Evolutionary conservation across 2,329 filamentous ascomycete genomes (phyloP).

Genomic region (Aspergillus sp.): DNA sequence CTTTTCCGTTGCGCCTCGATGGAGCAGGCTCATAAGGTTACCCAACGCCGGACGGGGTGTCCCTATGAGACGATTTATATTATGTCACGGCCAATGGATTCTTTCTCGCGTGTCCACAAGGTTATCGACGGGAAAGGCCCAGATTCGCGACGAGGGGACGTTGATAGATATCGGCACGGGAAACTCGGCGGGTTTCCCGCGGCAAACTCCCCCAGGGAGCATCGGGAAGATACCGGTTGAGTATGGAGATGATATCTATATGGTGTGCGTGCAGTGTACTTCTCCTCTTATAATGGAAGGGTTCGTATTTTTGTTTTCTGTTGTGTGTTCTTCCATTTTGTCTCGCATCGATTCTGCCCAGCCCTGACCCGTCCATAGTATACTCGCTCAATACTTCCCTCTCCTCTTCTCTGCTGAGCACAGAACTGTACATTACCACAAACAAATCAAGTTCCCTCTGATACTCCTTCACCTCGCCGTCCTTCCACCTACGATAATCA

Average conservation of each 20-base stretch:
- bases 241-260: conserved; percentile 32
- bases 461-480: conserved; percentile 2
- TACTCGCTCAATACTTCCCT: conserved; percentile 1
- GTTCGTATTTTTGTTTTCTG: conserved; percentile 13
- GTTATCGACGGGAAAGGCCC: conserved; percentile 32
- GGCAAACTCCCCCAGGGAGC: conserved; percentile 27
- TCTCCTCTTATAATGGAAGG: conserved; percentile 23
- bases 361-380: neutral
- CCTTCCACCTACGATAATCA: neutral
- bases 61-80: conserved; percentile 17
- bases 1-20: conserved; percentile 20
- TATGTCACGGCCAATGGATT: conserved; percentile 23
- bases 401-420: neutral
- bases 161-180: conserved; percentile 26
- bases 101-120: conserved; percentile 23
- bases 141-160: conserved; percentile 22
- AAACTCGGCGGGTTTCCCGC: conserved; percentile 34
- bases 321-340: conserved; percentile 6
- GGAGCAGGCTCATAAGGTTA: conserved; percentile 21
- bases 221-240: conserved; percentile 16
- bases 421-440: neutral
- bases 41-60: neutral
- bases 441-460: neutral
- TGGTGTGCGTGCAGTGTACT: conserved; percentile 7
- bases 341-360: neutral